Evolutionary conservation across 2,329 filamentous ascomycete genomes (phyloP).

Genomic region (Aspergillus flavus): DNA sequence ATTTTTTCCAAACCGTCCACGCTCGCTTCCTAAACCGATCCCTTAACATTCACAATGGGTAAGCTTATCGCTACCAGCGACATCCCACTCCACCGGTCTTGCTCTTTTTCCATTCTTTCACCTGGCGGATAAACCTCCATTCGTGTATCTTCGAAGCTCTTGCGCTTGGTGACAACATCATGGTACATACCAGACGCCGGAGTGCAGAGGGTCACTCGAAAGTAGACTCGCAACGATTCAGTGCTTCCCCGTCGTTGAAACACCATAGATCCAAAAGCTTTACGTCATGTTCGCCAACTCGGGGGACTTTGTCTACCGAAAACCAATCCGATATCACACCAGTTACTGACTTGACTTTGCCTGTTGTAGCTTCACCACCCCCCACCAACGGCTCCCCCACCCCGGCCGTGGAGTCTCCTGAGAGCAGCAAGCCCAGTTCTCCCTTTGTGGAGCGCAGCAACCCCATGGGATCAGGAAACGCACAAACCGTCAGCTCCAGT

Average conservation of each 20-base stretch:
- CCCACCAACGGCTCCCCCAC: conserved; percentile 31
- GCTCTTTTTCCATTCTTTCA: conserved; percentile 11
- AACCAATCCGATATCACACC: conserved; percentile 17
- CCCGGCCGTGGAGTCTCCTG: conserved; percentile 39
- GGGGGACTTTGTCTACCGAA: conserved; percentile 16
- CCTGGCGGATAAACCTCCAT: conserved; percentile 1
- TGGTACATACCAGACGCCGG: conserved; percentile 19
- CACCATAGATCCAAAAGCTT: conserved; percentile 19
- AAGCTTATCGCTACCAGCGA: conserved; percentile 30
- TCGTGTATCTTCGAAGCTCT: conserved; percentile 5
- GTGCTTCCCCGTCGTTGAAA: conserved; percentile 8
- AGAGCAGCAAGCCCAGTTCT: conserved; percentile 55
- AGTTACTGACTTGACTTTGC: conserved; percentile 27
- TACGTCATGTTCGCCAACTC: conserved; percentile 15
- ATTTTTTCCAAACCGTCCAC: conserved; percentile 17
- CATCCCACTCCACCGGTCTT: conserved; percentile 13
- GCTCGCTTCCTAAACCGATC: conserved; percentile 27
- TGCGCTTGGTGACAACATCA: conserved; percentile 16
- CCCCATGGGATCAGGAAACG: conserved; percentile 55
- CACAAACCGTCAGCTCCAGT: conserved; percentile 65
- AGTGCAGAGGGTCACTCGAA: conserved; percentile 21
- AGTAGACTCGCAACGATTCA: conserved; percentile 12
- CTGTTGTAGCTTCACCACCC: conserved; percentile 36
- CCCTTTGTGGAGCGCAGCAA: conserved; percentile 62
- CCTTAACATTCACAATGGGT: conserved; percentile 40